Conservation (phyloP, 495 filamentous ascomycete genomes). For the Hypoxylon rickii region DNA sequence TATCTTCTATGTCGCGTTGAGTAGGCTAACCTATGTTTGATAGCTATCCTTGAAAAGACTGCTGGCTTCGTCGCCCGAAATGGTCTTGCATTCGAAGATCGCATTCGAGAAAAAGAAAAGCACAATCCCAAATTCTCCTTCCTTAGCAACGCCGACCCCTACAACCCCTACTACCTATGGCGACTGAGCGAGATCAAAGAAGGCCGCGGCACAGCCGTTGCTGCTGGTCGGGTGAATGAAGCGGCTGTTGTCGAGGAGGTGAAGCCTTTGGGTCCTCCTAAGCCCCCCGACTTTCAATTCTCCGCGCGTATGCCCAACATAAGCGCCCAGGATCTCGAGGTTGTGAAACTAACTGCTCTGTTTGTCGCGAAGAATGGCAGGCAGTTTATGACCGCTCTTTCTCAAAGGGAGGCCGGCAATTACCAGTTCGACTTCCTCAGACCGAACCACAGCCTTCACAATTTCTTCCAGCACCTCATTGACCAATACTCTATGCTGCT, state of each 20-base stretch:
- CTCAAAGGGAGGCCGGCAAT: slow-evolving; percentile 86
- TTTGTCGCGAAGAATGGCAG: slow-evolving; percentile 91
- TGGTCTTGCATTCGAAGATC: slow-evolving; percentile 82
- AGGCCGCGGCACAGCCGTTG: slow-evolving; percentile 78
- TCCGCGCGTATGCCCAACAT: slow-evolving; percentile 97
- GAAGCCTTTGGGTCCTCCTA: slow-evolving; percentile 79
- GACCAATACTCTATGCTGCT: slow-evolving; percentile 93
- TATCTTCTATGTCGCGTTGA: slow-evolving; percentile 42
- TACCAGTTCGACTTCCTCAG: slow-evolving; percentile 97
- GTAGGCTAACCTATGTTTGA: slow-evolving; percentile 70
- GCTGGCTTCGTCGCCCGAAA: slow-evolving; percentile 90
- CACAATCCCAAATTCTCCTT: slow-evolving; percentile 92
- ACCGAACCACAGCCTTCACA: slow-evolving; percentile 92
- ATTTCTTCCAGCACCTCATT: slow-evolving; percentile 88
- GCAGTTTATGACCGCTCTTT: slow-evolving; percentile 84
- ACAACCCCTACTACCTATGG: slow-evolving; percentile 89
- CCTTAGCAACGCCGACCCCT: slow-evolving; percentile 76
- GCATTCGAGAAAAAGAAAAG: slow-evolving; percentile 83
- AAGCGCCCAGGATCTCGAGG: slow-evolving; percentile 91
- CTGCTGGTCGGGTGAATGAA: slow-evolving; percentile 77
- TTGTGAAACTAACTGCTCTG: slow-evolving; percentile 85
- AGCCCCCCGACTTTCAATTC: slow-evolving; percentile 91
- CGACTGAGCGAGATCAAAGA: slow-evolving; percentile 80
- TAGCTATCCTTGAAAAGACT: slow-evolving; percentile 91
- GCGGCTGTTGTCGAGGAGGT: slow-evolving; percentile 55